phyloP scores from a whole-genome alignment of 2,329 filamentous ascomycete species.

The Capronia coronata region DNA sequence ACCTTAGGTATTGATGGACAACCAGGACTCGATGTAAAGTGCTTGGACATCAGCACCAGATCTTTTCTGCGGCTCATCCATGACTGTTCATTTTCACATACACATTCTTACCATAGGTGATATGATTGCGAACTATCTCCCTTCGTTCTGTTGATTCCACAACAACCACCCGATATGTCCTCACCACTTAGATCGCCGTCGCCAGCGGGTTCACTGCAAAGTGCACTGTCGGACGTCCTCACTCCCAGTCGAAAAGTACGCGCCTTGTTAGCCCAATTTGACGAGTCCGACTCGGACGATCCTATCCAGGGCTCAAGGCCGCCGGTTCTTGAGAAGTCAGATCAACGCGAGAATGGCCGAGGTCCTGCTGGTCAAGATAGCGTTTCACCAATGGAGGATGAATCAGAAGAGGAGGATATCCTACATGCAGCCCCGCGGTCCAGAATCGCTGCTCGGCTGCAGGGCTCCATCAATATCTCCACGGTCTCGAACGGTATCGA shows the following conservation, averaged over 20 bases:
- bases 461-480: conserved; percentile 31
- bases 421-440: conserved; percentile 51
- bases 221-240: conserved; percentile 15
- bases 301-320: not conserved
- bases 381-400: conserved; percentile 25
- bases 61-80: not conserved
- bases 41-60: no score
- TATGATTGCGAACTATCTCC: not conserved
- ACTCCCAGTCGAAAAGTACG: conserved; percentile 42
- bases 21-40: no score
- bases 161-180: conserved; percentile 3
- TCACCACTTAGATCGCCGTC: conserved; percentile 15
- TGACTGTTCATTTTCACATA: no score
- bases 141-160: not conserved
- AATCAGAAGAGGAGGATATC: conserved; percentile 43
- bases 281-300: conserved; percentile 36
- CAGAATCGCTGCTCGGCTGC: conserved; percentile 59
- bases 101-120: not conserved
- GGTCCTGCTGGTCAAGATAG: not conserved
- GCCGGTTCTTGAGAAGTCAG: not conserved
- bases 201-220: conserved; percentile 7
- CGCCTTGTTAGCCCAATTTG: conserved; percentile 45
- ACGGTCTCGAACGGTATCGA: conserved; percentile 6
- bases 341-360: not conserved
- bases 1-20: no score